Evolutionary conservation across 225 moss, liverwort and hornwort species (phyloP), one percentile per base, ranked within the genome.

Genomic region (Bryum argenteum): DNA sequence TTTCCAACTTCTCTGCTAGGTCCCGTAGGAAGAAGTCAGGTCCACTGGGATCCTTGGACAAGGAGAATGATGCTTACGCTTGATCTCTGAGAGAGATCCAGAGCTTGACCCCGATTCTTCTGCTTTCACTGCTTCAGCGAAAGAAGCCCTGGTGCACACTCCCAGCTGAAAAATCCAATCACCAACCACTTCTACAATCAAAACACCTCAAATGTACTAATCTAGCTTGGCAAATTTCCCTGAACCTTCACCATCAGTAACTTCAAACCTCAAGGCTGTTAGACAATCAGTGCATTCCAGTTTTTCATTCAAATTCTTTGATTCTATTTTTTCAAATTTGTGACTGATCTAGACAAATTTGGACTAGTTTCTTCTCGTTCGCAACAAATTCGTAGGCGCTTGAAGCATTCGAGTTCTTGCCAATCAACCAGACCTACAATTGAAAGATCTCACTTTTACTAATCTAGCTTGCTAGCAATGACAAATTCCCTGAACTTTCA

Each of bases 11-110:
- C 62, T 91, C 90, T 53, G 94, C 94, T 56, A 97, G 88, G 71
- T 97, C 97, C 21, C 94, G 92, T 14, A 97, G 81, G 80, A 94
- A 97, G 58, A 94, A 88, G 53, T 97, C 97, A 26, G 94, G 92
- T 61, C 78, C 81, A 38, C 56, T 51, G 43, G 71, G 71, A 11
- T 82, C 80, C 40, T 80, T 71, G 5, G 74, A 70, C 61, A 79
- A 58, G 3, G 86, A 75, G 67, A 88, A 72, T 11, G 90, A 76
- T 43, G 87, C 79, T 52, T 93, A 90, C 45, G 89, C 87, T 76
- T 96, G 93, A 73, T 96, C 96, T 79, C 96, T 77, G 73, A 96
- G 83, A 96, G 83, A 10, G 89, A 84, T 43, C 91, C 85, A 38
- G 90, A 76, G 19, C 24, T 58, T 39, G 79, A 66, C 22, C 74